Evolutionary conservation across 495 filamentous ascomycete species (phyloP).

Genomic region (Aspergillus ostianus): DNA sequence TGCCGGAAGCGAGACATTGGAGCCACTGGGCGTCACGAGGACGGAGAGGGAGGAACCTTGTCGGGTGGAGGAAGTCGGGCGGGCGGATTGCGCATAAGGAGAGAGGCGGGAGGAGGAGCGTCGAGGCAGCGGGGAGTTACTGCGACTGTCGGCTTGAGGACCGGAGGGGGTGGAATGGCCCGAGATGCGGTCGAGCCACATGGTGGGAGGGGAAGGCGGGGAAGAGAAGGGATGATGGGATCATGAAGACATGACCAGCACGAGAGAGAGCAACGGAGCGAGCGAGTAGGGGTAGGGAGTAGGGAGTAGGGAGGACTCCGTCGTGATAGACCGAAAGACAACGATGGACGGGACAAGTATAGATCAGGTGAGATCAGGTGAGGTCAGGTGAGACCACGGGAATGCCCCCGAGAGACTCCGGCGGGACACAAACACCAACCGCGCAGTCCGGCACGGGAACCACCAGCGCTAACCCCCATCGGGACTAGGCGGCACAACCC

Average conservation of each 20-base stretch:
- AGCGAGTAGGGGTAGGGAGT: no score
- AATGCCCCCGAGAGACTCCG: conserved; percentile 4
- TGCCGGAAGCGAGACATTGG: conserved; percentile 67
- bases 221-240: neutral
- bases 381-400: no score
- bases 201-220: conserved; percentile 35
- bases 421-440: conserved; percentile 7
- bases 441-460: neutral
- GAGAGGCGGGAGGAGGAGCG: conserved; percentile 52
- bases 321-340: neutral
- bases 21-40: conserved; percentile 62
- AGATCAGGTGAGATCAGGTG: neutral
- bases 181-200: conserved; percentile 89
- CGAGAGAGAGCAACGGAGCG: no score
- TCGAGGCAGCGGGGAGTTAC: conserved; percentile 68
- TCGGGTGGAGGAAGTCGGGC: conserved; percentile 56
- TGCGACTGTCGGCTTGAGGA: conserved; percentile 59
- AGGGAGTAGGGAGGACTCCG: no score
- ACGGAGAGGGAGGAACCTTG: conserved; percentile 68
- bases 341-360: neutral
- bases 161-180: conserved; percentile 65
- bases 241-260: no score
- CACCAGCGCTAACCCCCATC: conserved; percentile 34
- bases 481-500: conserved; percentile 33
- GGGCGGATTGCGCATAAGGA: conserved; percentile 41